Evolutionary conservation across 1,139 yeast species (phyloP), one percentile per base, ranked within the genome.

Genomic region (Blastobotrys arbuscula): DNA sequence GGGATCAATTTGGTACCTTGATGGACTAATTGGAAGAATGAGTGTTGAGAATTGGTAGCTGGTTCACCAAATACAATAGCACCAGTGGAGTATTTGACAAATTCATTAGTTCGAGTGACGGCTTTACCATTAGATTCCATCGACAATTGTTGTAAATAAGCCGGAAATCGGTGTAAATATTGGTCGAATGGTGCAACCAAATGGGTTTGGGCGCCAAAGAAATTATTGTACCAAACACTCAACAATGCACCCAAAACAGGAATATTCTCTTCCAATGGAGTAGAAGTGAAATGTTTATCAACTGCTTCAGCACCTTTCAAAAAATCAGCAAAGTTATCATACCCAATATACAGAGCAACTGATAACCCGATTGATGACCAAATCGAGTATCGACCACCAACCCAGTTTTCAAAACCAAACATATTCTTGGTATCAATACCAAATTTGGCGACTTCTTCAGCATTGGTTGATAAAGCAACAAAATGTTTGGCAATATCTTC

Each of bases 101-200:
- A 88, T 55, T 80, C 83, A 66, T 88, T 85, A 62, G 87, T 89
- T 71, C 97, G 84, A 61, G 96, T 85, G 59, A 90, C 97, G 42
- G 95, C 83, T 76, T 92, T 92, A 75, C 98, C 98, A 74, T 92
- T 92, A 54, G 97, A 89, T 76, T 92, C 98, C 98, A 92, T 92
- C 36, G 96, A 87, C 69, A 92, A 80, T 75, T 92, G 98, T 77
- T 92, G 98, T 72, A 92, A 79, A 75, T 92, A 92, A 52, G 98
- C 98, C 57, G 98, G 97, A 90, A 92, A 92, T 71, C 98, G 81
- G 81, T 90, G 96, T 72, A 92, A 77, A 77, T 92, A 92, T 76
- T 92, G 98, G 73, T 92, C 98, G 67, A 89, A 92, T 59, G 98
- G 98, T 53, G 96, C 96, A 58, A 92, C 96, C 71, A 92, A 77